Evolutionary conservation across 495 filamentous ascomycete species (phyloP).

Genomic region (Chaetomium cochliodes): DNA sequence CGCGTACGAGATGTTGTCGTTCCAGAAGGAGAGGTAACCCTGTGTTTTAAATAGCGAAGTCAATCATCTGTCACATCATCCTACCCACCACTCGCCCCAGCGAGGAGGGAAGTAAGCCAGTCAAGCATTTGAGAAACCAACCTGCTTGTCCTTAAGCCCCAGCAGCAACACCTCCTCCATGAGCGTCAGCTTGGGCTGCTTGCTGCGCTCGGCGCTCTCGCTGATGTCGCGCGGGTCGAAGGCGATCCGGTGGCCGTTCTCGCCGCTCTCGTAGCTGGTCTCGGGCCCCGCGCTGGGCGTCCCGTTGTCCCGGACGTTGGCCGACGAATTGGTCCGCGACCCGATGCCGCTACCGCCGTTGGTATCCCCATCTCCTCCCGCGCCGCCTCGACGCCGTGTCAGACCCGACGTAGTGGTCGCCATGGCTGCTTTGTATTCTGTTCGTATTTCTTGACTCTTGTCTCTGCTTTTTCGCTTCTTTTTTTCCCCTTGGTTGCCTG

Average conservation of each 20-base stretch:
- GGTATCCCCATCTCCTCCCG: constrained; percentile 30
- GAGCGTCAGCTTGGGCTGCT: constrained; percentile 95
- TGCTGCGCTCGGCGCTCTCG: constrained; percentile 93
- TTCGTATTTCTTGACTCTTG: not conserved
- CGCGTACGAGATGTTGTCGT: constrained; percentile 98
- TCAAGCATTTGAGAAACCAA: constrained; percentile 38
- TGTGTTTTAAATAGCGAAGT: constrained; percentile 35
- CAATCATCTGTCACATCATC: constrained; percentile 15
- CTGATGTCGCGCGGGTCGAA: constrained; percentile 97
- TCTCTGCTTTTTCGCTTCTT: not conserved
- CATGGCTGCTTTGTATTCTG: constrained; percentile 22
- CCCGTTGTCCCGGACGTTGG: constrained; percentile 52
- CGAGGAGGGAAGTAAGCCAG: not conserved
- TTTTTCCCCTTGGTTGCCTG: constrained; percentile 6
- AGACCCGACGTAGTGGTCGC: constrained; percentile 39
- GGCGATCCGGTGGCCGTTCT: constrained; percentile 98
- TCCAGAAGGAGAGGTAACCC: constrained; percentile 99
- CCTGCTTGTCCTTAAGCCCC: constrained; percentile 98
- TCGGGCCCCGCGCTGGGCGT: constrained; percentile 58
- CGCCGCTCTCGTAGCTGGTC: constrained; percentile 85
- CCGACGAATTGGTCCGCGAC: constrained; percentile 42
- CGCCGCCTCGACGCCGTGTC: constrained; percentile 39
- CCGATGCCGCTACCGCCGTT: constrained; percentile 36
- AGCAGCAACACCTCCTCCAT: constrained; percentile 98
- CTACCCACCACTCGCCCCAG: not conserved